A percentile compares a stretch with the other conserved stretches of the same genome.
Conservation (phyloP, 257 asterid species). For the Jaltomata sinuosa region DNA sequence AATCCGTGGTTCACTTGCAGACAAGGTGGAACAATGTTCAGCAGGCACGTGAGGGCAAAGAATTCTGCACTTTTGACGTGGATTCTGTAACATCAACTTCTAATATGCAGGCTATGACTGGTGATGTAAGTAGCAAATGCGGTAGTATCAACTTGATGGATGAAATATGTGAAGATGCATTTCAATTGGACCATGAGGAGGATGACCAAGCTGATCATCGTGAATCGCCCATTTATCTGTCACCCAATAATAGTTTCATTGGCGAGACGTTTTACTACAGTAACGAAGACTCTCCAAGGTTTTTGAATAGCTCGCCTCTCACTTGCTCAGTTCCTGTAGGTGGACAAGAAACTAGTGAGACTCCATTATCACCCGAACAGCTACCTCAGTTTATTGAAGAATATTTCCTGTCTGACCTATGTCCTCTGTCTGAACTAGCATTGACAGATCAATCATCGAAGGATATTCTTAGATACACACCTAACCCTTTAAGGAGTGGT, state of each 20-base stretch:
- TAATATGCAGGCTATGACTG: slow-evolving; percentile 25
- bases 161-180: slow-evolving; percentile 76
- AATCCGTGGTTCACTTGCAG: slow-evolving; percentile 81
- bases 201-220: slow-evolving; percentile 41
- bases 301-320: slow-evolving; percentile 9
- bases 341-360: slow-evolving; percentile 23
- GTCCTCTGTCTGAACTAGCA: slow-evolving; percentile 53
- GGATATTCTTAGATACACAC: slow-evolving; percentile 19
- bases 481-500: slow-evolving; percentile 16
- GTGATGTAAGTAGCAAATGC: slow-evolving; percentile 21
- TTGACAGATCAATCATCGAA: slow-evolving; percentile 28
- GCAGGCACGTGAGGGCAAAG: slow-evolving; percentile 36
- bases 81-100: slow-evolving; percentile 32
- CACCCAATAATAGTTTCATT: slow-evolving; percentile 27
- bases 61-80: slow-evolving; percentile 20
- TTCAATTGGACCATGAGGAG: slow-evolving; percentile 39
- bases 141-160: slow-evolving; percentile 59
- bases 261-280: slow-evolving; percentile 17
- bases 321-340: slow-evolving; percentile 10
- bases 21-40: slow-evolving; percentile 80
- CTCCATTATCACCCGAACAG: slow-evolving; percentile 35
- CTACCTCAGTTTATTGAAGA: slow-evolving; percentile 66
- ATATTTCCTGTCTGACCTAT: slow-evolving; percentile 69
- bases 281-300: slow-evolving; percentile 8
- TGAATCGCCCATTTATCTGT: slow-evolving; percentile 26